Evolutionary conservation across 345 rosid genomes (phyloP).

Genomic region (Pelargonium nanum): DNA sequence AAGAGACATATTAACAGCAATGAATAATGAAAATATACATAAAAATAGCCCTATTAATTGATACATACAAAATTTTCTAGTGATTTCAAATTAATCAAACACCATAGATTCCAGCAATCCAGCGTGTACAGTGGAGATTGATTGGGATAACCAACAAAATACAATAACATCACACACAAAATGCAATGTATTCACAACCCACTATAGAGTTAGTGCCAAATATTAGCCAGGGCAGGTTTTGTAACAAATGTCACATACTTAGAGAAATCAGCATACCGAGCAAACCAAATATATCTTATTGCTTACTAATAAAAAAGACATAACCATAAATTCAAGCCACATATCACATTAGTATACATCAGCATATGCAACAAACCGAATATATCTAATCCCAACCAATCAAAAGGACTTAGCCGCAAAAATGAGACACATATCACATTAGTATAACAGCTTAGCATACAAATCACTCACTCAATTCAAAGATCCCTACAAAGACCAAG

Average conservation of each 20-base stretch:
- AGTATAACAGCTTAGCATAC: neutral
- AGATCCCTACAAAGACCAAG: neutral
- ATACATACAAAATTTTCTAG: too few species aligned
- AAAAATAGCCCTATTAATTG: neutral
- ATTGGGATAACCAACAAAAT: too few species aligned
- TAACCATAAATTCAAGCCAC: neutral
- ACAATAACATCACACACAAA: too few species aligned
- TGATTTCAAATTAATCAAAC: too few species aligned
- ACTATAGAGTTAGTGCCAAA: too few species aligned
- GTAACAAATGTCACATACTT: too few species aligned
- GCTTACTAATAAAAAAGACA: neutral
- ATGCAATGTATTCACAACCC: too few species aligned
- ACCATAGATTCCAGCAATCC: too few species aligned
- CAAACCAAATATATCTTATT: neutral
- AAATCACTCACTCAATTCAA: neutral
- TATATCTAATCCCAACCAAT: neutral
- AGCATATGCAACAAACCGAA: neutral
- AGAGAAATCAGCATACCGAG: neutral
- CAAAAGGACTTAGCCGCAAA: neutral
- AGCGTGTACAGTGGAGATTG: too few species aligned
- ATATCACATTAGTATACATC: neutral
- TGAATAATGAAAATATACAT: neutral
- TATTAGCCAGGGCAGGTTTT: too few species aligned
- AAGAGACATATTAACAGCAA: conserved; percentile 4
- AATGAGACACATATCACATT: neutral